Base-by-base conservation (phyloP, 2,329 filamentous ascomycete genomes). In the Epichloe uncinata region DNA sequence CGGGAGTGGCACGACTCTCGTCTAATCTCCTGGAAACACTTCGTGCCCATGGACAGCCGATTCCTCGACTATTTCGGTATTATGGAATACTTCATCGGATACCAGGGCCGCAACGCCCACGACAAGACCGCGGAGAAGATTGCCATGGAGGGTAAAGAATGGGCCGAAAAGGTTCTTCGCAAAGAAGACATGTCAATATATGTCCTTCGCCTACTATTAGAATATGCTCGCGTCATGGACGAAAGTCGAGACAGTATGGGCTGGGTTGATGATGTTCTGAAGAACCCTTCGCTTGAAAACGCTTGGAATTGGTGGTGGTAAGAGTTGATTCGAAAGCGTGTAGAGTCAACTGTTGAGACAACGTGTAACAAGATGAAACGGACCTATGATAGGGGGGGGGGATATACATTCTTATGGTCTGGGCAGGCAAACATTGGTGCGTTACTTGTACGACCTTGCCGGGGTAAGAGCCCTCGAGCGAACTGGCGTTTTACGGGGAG, bases 1-100 rank as follows among this genome's bases (percentile, higher is more conserved):
- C 74, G 78, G 18, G 87, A 93, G 63, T 93, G 86, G 87, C 86
- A 90, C 60, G 85, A 90, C 61, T 77, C 75, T 42, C 74, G 86
- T 3, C 70, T 91, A 1, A 70, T 87, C 2, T 74, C 84, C 0
- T 93, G 87, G 86, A 79, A 80, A 58, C 87, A 93, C 64, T 91
- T 87, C 58, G 81, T 89, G 2, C 87, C 87, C 15, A 81, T 91
- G 75, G 84, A 89, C 61, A 85, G 78, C 59, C 77, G 81, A 1
- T 89, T 82, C 58, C 69, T 77, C 36, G 87, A 90, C 56, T 75
- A 85, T 58, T 89, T 81, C 53, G 81, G 78, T 42, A 81, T 87
- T 50, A 73, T 88, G 72, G 79, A 84, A 51, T 90, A 87, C 60
- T 88, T 90, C 58, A 60, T 86, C 4, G 82, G 82, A 1, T 80